These are phyloP conservation scores for Pythium monospermum DNA, from an alignment of 352 stramenopile species.

Conservation along the genomic window DNA sequence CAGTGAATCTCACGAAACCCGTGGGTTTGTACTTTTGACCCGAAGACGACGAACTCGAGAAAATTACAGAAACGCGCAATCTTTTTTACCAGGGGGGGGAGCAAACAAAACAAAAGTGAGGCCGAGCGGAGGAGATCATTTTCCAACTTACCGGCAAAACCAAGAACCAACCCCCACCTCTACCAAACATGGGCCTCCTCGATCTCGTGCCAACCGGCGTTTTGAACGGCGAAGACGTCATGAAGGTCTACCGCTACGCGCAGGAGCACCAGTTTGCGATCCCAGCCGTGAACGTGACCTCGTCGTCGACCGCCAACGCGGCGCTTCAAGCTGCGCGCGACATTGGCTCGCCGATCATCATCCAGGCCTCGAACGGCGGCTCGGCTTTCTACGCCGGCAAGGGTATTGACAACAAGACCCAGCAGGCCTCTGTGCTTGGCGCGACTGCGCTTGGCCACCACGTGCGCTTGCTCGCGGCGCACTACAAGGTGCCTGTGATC, in stretches of 20 bases:
- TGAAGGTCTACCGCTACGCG: conserved; percentile 91
- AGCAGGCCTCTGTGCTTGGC: conserved; percentile 70
- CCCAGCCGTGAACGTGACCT: conserved; percentile 97
- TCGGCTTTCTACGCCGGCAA: conserved; percentile 97
- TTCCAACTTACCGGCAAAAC: conserved; percentile 18
- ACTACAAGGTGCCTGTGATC: conserved; percentile 96
- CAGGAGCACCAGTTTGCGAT: conserved; percentile 96
- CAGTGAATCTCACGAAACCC: background rate
- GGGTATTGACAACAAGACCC: conserved; percentile 93
- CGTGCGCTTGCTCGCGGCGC: conserved; percentile 94
- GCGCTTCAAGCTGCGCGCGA: conserved; percentile 95
- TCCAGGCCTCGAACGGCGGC: conserved; percentile 98
- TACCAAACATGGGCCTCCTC: conserved; percentile 66
- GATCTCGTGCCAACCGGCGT: conserved; percentile 84
- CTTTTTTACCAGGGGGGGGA: conserved; percentile 5
- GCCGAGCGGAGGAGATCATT: conserved; percentile 18
- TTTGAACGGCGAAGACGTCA: conserved; percentile 83
- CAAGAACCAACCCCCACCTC: conserved; percentile 7
- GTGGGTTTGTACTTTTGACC: conserved; percentile 1
- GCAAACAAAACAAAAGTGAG: too few species aligned
- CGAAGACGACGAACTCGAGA: background rate
- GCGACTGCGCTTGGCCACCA: conserved; percentile 92
- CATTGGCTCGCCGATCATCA: conserved; percentile 97
- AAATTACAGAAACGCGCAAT: conserved; percentile 28
- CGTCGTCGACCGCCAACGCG: conserved; percentile 94